Conservation (phyloP, 805 yeast species). For the Yarrowia osloensis region DNA sequence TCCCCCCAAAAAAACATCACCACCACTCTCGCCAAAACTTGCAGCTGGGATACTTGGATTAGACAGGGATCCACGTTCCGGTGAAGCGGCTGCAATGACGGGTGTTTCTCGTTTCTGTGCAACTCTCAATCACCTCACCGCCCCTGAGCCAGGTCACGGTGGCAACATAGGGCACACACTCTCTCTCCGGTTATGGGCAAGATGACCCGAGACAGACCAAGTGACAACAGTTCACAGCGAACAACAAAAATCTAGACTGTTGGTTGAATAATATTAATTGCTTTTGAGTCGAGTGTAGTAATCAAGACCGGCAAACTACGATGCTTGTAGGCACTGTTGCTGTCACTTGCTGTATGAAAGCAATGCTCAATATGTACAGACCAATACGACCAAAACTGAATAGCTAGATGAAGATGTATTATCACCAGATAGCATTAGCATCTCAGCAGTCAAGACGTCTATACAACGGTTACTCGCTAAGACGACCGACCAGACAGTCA, state of each 20-base stretch:
- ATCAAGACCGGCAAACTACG: too few relatives aligned
- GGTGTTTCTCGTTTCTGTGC: background rate
- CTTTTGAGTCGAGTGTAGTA: too few relatives aligned
- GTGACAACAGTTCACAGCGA: background rate
- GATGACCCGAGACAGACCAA: background rate
- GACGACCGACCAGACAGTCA: constrained; percentile 62
- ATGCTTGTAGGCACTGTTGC: too few relatives aligned
- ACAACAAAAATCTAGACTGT: constrained; percentile 2
- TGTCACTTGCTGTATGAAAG: too few relatives aligned
- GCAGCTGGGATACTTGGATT: background rate
- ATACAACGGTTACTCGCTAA: constrained; percentile 37
- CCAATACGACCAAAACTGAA: too few relatives aligned
- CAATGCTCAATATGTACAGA: too few relatives aligned
- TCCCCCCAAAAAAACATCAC: background rate
- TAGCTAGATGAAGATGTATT: too few relatives aligned
- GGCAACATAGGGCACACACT: background rate
- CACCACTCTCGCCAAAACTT: background rate
- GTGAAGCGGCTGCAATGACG: constrained; percentile 3
- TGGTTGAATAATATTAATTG: background rate
- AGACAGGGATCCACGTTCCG: constrained; percentile 20
- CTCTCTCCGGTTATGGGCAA: constrained; percentile 5
- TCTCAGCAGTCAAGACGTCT: background rate
- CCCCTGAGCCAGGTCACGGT: constrained; percentile 15
- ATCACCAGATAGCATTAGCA: background rate
- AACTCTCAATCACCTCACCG: background rate